Evolutionary conservation across 1,284 basidiomycete genomes (phyloP).

Genomic region (Schizophyllum commune): DNA sequence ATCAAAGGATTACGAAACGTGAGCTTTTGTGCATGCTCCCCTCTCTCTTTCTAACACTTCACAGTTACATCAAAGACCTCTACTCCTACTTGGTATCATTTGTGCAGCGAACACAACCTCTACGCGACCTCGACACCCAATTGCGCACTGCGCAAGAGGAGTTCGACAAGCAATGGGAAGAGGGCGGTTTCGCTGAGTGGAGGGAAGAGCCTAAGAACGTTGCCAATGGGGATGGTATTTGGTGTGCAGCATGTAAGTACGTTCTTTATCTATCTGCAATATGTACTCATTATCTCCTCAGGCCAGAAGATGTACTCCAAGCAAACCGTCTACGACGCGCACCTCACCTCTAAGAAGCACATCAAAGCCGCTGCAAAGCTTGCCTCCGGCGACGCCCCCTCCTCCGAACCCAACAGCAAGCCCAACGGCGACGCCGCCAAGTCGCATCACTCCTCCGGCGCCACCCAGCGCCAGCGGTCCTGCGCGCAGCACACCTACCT

Average conservation of each 20-base stretch:
- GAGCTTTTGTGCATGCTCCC: conserved; percentile 22
- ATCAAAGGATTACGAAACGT: conserved; percentile 77
- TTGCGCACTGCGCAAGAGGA: conserved; percentile 57
- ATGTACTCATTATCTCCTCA: conserved; percentile 22
- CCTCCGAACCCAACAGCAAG: conserved; percentile 49
- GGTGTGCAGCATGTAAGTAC: conserved; percentile 90
- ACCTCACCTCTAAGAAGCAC: conserved; percentile 92
- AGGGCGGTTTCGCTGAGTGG: conserved; percentile 70
- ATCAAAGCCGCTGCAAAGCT: conserved; percentile 77
- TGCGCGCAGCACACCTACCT: conserved; percentile 73
- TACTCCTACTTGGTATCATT: conserved; percentile 85
- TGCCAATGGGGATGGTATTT: conserved; percentile 59
- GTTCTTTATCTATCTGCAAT: conserved; percentile 7
- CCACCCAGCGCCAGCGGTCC: conserved; percentile 44
- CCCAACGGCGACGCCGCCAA: conserved; percentile 16
- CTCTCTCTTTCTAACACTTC: conserved; percentile 10
- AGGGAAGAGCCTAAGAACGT: conserved; percentile 41
- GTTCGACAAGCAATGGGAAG: conserved; percentile 80
- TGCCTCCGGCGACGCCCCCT: conserved; percentile 40
- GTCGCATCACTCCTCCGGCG: conserved; percentile 27
- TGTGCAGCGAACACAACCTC: conserved; percentile 79
- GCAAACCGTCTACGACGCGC: conserved; percentile 96
- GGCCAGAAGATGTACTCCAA: conserved; percentile 93
- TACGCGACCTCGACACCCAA: conserved; percentile 73
- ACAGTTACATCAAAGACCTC: conserved; percentile 76